Conservation (phyloP, 805 yeast genomes). For the Schizosaccharomyces cryophilus region DNA sequence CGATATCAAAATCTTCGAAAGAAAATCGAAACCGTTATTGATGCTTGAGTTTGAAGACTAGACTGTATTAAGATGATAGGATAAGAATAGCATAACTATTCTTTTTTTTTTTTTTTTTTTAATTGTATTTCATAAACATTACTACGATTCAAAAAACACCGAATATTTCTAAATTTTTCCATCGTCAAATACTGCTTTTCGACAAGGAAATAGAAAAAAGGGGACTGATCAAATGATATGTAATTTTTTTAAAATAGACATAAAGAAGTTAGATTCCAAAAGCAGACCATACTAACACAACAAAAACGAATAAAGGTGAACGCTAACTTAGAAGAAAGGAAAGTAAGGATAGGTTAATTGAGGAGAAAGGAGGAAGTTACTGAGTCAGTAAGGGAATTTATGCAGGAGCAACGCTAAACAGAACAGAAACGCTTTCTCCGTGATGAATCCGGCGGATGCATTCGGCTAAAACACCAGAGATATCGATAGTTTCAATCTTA, state of each 20-base stretch:
- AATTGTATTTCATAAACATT: no score
- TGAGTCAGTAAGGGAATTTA: slow-evolving; percentile 4
- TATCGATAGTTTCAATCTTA: slow-evolving; percentile 59
- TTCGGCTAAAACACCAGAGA: slow-evolving; percentile 72
- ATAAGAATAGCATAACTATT: neutral
- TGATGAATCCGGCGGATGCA: slow-evolving; percentile 77
- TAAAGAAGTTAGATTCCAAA: no score
- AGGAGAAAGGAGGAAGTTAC: no score
- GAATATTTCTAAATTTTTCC: no score
- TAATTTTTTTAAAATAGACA: no score
- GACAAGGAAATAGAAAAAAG: no score
- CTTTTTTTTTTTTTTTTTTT: no score
- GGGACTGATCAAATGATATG: no score
- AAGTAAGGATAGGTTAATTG: no score
- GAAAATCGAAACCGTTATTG: neutral
- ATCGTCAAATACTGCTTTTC: no score
- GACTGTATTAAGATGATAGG: neutral
- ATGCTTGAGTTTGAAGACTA: neutral
- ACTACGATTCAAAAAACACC: no score
- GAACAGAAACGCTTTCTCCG: slow-evolving; percentile 80
- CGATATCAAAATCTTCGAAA: slow-evolving; percentile 19
- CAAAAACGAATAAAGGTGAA: neutral
- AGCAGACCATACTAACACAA: neutral
- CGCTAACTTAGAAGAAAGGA: no score
- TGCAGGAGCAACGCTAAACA: slow-evolving; percentile 45